Conservation (phyloP, 257 asterid species). For the Fraxinus cuspidata region DNA sequence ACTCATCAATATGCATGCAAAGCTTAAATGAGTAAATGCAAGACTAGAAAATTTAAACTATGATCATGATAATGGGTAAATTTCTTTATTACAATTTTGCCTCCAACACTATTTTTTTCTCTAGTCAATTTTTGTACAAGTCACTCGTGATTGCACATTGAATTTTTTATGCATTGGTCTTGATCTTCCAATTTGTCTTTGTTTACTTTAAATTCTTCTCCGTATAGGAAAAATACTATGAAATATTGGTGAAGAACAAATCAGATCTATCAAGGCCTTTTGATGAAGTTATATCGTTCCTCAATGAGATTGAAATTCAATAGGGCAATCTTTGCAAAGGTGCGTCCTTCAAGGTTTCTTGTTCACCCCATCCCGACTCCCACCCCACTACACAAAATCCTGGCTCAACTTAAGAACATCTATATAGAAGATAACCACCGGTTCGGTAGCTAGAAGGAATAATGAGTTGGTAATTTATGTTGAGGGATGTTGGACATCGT, state of each 20-base stretch:
- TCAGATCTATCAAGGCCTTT: slow-evolving; percentile 74
- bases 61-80: too few species aligned
- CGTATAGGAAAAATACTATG: slow-evolving; percentile 66
- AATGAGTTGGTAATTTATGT: not conserved
- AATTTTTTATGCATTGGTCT: too few species aligned
- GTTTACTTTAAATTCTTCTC: not conserved
- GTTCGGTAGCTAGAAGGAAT: not conserved
- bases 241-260: slow-evolving; percentile 65
- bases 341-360: not conserved
- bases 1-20: not conserved
- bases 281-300: slow-evolving; percentile 79
- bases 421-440: too few species aligned
- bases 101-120: too few species aligned
- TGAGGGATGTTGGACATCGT: too few species aligned
- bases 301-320: slow-evolving; percentile 63
- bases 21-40: not conserved
- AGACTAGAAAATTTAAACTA: not conserved
- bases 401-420: too few species aligned
- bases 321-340: slow-evolving; percentile 69
- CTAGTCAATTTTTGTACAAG: too few species aligned
- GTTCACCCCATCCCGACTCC: too few species aligned
- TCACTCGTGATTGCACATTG: too few species aligned
- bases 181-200: not conserved
- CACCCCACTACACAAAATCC: too few species aligned
- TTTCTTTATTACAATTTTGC: too few species aligned